Base-by-base conservation (phyloP, 768 basidiomycete species). In the Neoboletus subvelutipes region DNA sequence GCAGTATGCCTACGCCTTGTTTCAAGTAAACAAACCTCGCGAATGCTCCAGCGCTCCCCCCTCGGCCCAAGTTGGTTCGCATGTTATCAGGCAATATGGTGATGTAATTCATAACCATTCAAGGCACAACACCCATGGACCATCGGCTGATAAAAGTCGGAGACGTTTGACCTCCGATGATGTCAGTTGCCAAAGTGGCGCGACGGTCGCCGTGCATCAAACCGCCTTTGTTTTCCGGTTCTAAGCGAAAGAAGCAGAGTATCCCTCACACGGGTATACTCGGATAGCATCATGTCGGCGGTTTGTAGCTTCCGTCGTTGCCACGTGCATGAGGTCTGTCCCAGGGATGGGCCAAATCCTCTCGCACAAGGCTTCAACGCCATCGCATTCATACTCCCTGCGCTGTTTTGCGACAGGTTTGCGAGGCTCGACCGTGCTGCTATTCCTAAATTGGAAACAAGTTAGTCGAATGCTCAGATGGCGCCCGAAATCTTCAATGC, bases 91-190 rank as follows among this genome's bases (percentile, higher is more conserved):
- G 9, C 9, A 29, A 46, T 33, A 47, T 9, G 31, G 29, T 29
- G 45, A 20, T 29, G 42, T 34, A 20, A 60, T 28, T 20, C 59
- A 22, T 45, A 18, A 31, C 33, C 20, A 46, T 47, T 59, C 37
- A 15, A 33, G 41, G 50, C 26, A 29, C 18, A 33, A 36, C 28
- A 5, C 28, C 34, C 22, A 17, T 1, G 33, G 18, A n/a, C 33
- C 18, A 39, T 67, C 57, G 60, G 63, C n/a, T 13, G 46, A 59
- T 65, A n/a, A 39, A 54, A 56, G 67, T 68, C 67, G 67, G 67
- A 58, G 66, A 20, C 40, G 42, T 63, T 57, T 48, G 20, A 59
- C 64, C 64, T 50, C 67, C 67, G 66, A 60, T 56, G 66, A 60
- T 56, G 34, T 39, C 56, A 55, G 18, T 45, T 61, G 10, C 52